A percentile compares a stretch with the other conserved stretches of the same genome.
Conservation (phyloP, 2,329 filamentous ascomycete species). For the Aspergillus sp. region DNA sequence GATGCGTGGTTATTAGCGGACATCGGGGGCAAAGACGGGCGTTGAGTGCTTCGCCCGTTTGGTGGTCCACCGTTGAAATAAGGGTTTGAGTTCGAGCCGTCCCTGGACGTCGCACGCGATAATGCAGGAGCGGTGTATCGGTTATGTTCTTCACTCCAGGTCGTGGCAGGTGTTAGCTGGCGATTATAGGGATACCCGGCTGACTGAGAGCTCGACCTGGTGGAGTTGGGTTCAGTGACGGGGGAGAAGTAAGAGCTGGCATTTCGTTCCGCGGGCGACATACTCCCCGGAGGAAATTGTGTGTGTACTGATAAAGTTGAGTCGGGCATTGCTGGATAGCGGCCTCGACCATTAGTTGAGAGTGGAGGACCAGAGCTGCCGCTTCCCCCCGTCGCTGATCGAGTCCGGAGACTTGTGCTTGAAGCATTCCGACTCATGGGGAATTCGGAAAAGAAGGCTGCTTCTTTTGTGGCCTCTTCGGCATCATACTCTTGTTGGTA, state of each 20-base stretch:
- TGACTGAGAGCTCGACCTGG: conserved; percentile 51
- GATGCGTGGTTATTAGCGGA: conserved; percentile 54
- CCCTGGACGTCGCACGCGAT: conserved; percentile 75
- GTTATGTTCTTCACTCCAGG: conserved; percentile 72
- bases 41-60: conserved; percentile 57
- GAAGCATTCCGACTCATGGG: conserved; percentile 67
- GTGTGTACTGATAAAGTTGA: conserved; percentile 68
- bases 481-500: conserved; percentile 65
- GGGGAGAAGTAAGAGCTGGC: conserved; percentile 96
- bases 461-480: conserved; percentile 47
- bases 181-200: conserved; percentile 80
- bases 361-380: conserved; percentile 36
- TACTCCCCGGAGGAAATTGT: conserved; percentile 49
- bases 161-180: conserved; percentile 64
- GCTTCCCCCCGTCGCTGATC: conserved; percentile 70
- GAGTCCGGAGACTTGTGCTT: conserved; percentile 70
- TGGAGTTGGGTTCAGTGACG: conserved; percentile 66
- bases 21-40: conserved; percentile 78
- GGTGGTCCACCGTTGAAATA: conserved; percentile 62
- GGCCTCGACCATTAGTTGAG: conserved; percentile 58
- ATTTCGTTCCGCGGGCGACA: conserved; percentile 62
- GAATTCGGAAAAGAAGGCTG: conserved; percentile 48
- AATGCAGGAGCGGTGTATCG: conserved; percentile 88
- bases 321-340: conserved; percentile 65
- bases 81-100: conserved; percentile 65